Evolutionary conservation across 768 basidiomycete species (phyloP).

Genomic region (Rhodotorula paludigena): DNA sequence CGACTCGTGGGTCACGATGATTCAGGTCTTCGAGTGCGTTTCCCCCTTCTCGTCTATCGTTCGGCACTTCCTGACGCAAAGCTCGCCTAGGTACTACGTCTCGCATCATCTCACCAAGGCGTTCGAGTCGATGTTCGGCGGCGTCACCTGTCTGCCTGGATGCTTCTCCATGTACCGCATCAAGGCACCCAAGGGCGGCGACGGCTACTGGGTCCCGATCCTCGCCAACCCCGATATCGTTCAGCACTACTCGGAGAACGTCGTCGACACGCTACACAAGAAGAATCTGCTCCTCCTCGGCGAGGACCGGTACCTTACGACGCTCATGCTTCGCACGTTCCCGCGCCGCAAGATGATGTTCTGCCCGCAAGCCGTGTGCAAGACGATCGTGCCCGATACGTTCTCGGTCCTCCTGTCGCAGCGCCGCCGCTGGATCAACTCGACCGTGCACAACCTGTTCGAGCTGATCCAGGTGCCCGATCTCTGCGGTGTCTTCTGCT

Average conservation of each 20-base stretch:
- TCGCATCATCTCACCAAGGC: conserved; percentile 99
- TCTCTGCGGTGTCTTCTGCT: conserved; percentile 99
- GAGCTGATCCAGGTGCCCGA: conserved; percentile 91
- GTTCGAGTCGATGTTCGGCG: conserved; percentile 98
- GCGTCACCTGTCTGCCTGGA: conserved; percentile 97
- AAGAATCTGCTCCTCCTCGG: conserved; percentile 95
- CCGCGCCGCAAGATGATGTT: conserved; percentile 99
- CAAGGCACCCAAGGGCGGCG: conserved; percentile 95
- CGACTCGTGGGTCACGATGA: conserved; percentile 99
- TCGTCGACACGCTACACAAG: conserved; percentile 98
- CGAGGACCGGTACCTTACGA: conserved; percentile 98
- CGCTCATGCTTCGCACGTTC: conserved; percentile 97
- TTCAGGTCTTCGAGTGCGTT: conserved; percentile 69
- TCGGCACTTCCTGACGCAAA: neutral
- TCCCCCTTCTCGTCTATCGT: neutral
- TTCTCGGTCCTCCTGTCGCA: conserved; percentile 90
- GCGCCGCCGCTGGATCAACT: conserved; percentile 99
- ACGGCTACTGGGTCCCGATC: conserved; percentile 97
- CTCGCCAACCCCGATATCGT: conserved; percentile 98
- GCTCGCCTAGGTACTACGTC: conserved; percentile 81
- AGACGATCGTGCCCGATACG: conserved; percentile 95
- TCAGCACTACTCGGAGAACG: conserved; percentile 98
- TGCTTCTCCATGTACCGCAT: conserved; percentile 99
- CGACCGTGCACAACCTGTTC: conserved; percentile 94
- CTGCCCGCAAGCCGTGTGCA: conserved; percentile 97